Conservation (phyloP, 768 basidiomycete species). For the Xerocomellus amylosporus region DNA sequence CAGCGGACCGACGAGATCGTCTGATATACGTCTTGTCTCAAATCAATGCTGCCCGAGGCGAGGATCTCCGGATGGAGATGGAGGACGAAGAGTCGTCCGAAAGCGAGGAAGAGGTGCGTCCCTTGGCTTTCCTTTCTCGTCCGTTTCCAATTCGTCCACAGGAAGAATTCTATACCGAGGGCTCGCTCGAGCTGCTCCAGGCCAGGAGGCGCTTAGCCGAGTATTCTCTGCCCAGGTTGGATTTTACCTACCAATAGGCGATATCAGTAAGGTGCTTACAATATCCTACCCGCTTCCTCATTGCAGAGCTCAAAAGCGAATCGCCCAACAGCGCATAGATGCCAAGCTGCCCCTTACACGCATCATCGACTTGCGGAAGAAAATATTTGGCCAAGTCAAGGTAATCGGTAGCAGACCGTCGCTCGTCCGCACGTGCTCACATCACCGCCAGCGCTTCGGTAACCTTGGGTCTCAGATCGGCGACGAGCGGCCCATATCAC, state of each 20-base stretch:
- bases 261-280: constrained; percentile 76
- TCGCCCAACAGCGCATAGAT: constrained; percentile 91
- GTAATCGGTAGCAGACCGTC: constrained; percentile 39
- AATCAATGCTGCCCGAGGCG: constrained; percentile 86
- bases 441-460: constrained; percentile 64
- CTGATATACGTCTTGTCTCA: constrained; percentile 92
- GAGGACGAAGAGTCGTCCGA: constrained; percentile 59
- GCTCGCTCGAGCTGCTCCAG: constrained; percentile 81
- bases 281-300: constrained; percentile 37
- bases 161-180: constrained; percentile 96
- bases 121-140: neutral
- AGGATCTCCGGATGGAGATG: constrained; percentile 53
- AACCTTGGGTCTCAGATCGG: constrained; percentile 98
- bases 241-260: constrained; percentile 58
- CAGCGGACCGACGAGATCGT: constrained; percentile 93
- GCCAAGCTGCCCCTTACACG: constrained; percentile 81
- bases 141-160: constrained; percentile 30
- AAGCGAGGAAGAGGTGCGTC: constrained; percentile 70
- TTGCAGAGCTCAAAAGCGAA: constrained; percentile 91
- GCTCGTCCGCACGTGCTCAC: neutral
- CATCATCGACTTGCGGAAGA: constrained; percentile 91
- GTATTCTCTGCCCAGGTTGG: constrained; percentile 93
- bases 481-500: constrained; percentile 90
- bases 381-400: constrained; percentile 86
- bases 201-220: constrained; percentile 85